A percentile compares a stretch with the other conserved stretches of the same genome.
Conservation (phyloP, 1,284 basidiomycete genomes). For the Cryptococcus hybrid region DNA sequence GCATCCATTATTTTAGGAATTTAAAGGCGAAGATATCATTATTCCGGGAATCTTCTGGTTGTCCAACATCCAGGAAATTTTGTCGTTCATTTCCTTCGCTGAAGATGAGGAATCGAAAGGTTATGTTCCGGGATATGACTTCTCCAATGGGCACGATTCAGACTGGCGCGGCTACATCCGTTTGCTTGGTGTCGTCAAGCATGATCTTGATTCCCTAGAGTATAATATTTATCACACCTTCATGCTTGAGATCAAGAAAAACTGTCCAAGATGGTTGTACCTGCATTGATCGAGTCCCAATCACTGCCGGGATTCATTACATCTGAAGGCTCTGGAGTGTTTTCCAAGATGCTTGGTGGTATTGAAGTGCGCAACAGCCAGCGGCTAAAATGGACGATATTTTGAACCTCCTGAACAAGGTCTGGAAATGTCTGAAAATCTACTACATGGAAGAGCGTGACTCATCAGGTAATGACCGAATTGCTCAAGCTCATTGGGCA, state of each 20-base stretch:
- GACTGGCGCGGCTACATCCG: slow-evolving; percentile 79
- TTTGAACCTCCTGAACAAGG: slow-evolving; percentile 93
- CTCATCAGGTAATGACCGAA: slow-evolving; percentile 96
- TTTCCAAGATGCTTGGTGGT: slow-evolving; percentile 75
- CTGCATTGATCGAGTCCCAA: slow-evolving; percentile 96
- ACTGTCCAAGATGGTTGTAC: slow-evolving; percentile 97
- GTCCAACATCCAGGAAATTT: slow-evolving; percentile 99
- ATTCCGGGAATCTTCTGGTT: slow-evolving; percentile 96
- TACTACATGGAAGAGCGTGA: slow-evolving; percentile 98
- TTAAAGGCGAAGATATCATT: slow-evolving; percentile 91
- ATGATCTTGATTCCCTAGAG: slow-evolving; percentile 96
- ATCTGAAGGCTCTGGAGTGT: slow-evolving; percentile 75
- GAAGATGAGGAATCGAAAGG: slow-evolving; percentile 98
- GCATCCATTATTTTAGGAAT: slow-evolving; percentile 49
- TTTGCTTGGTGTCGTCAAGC: slow-evolving; percentile 95
- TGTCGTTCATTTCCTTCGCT: slow-evolving; percentile 98
- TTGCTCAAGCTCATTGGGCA: slow-evolving; percentile 95
- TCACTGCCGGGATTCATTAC: slow-evolving; percentile 97
- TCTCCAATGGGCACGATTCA: too few species aligned
- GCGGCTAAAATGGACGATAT: slow-evolving; percentile 99
- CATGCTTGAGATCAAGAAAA: slow-evolving; percentile 99
- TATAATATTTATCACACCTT: slow-evolving; percentile 99
- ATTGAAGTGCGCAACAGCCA: slow-evolving; percentile 72
- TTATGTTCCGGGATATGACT: slow-evolving; percentile 52
- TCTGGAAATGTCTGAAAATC: slow-evolving; percentile 97